Conservation (phyloP, 192 early-diverging fungal genomes). For the Entomortierella beljakovae region DNA sequence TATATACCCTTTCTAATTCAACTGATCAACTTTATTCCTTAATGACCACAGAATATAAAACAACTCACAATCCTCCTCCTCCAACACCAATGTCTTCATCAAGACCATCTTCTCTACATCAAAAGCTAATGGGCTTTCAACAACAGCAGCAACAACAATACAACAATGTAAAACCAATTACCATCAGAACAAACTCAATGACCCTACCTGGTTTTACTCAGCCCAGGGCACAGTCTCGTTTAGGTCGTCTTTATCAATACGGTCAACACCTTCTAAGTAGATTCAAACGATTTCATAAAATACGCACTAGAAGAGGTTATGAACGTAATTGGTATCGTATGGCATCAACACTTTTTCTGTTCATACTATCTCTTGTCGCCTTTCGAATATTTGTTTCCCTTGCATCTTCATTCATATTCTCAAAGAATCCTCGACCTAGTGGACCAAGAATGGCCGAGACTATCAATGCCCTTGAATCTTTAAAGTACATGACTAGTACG, state of each 20-base stretch:
- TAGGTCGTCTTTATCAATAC: constrained; percentile 10
- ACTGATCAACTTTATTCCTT: background rate
- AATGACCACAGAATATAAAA: background rate
- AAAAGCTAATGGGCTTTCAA: constrained; percentile 10
- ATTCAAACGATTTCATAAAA: constrained; percentile 35
- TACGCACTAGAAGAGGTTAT: constrained; percentile 35
- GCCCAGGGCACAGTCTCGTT: constrained; percentile 10
- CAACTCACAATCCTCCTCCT: background rate
- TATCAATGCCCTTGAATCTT: constrained; percentile 26
- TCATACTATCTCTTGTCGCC: constrained; percentile 12
- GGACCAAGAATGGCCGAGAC: constrained; percentile 48
- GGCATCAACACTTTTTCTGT: background rate
- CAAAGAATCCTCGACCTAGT: background rate
- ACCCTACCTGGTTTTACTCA: constrained; percentile 30
- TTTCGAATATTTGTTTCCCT: constrained; percentile 12
- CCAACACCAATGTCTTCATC: too few relatives aligned
- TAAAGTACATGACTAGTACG: constrained; percentile 36
- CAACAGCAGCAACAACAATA: constrained; percentile 25
- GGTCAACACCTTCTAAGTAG: constrained; percentile 25
- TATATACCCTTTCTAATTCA: background rate
- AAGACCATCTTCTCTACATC: constrained; percentile 23
- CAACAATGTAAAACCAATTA: constrained; percentile 51
- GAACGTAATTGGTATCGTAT: constrained; percentile 44
- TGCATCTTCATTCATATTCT: constrained; percentile 7
- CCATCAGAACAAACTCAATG: constrained; percentile 42